A percentile compares a stretch with the other conserved stretches of the same genome.
These are phyloP conservation scores for Auriscalpium vulgare DNA, from an alignment of 768 basidiomycete genomes.

Conservation along the genomic window DNA sequence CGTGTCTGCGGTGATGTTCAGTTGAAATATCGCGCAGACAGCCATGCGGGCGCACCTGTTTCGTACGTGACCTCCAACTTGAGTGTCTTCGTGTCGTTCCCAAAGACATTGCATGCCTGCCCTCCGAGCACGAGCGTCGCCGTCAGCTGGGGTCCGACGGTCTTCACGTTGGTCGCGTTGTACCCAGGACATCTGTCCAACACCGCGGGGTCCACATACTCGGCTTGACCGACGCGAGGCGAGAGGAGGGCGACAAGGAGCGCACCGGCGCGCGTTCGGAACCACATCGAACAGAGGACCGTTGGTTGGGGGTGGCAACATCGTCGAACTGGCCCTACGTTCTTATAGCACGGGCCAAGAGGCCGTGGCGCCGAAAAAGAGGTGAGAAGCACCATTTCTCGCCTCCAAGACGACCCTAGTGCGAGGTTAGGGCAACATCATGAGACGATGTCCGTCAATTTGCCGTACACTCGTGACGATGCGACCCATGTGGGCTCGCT, in stretches of 20 bases:
- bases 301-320: too few species aligned
- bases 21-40: neutral
- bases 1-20: slow-evolving; percentile 26
- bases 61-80: slow-evolving; percentile 50
- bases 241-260: neutral
- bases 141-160: slow-evolving; percentile 31
- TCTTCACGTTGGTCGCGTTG: slow-evolving; percentile 37
- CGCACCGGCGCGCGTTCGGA: neutral
- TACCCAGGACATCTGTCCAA: slow-evolving; percentile 60
- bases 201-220: slow-evolving; percentile 17
- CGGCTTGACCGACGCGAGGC: slow-evolving; percentile 12
- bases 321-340: too few species aligned
- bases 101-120: slow-evolving; percentile 51
- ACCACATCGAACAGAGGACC: neutral
- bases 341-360: too few species aligned
- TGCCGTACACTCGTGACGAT: too few species aligned
- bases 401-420: too few species aligned
- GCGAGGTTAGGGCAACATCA: too few species aligned
- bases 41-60: slow-evolving; percentile 30
- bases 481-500: too few species aligned
- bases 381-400: too few species aligned
- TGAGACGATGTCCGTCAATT: too few species aligned
- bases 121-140: slow-evolving; percentile 48
- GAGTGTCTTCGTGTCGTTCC: slow-evolving; percentile 41
- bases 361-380: too few species aligned